phyloP scores from a whole-genome alignment of 2,329 filamentous ascomycete species.

The Alternaria gaisen region DNA sequence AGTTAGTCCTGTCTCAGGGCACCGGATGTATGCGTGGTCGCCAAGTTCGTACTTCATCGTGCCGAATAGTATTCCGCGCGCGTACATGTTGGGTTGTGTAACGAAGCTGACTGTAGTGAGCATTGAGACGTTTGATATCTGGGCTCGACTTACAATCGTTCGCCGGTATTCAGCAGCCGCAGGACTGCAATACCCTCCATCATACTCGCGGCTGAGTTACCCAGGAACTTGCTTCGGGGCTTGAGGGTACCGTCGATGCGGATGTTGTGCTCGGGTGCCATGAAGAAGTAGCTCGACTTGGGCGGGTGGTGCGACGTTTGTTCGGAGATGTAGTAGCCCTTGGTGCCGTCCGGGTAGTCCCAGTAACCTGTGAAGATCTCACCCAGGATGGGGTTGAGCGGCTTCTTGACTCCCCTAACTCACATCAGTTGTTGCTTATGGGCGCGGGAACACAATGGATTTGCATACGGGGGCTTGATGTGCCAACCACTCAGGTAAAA shows the following conservation, averaged over 20 bases:
- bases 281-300: constrained; percentile 99
- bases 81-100: constrained; percentile 99
- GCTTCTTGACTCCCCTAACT: constrained; percentile 92
- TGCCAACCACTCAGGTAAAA: constrained; percentile 99
- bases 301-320: constrained; percentile 98
- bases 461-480: constrained; percentile 89
- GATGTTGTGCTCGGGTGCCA: constrained; percentile 92
- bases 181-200: constrained; percentile 97
- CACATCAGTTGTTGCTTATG: constrained; percentile 36
- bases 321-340: constrained; percentile 94
- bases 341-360: constrained; percentile 85
- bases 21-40: constrained; percentile 91
- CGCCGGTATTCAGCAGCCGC: constrained; percentile 81
- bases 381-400: constrained; percentile 93
- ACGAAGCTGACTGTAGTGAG: constrained; percentile 69
- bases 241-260: constrained; percentile 96
- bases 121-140: background rate
- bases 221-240: constrained; percentile 91
- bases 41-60: constrained; percentile 99
- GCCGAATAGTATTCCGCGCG: constrained; percentile 92
- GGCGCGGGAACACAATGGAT: constrained; percentile 1
- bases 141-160: constrained; percentile 75
- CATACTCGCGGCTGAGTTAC: constrained; percentile 95
- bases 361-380: constrained; percentile 96
- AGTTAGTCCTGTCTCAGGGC: constrained; percentile 83